Base-by-base conservation (phyloP, 805 yeast species). In the Starmerella bombicola region DNA sequence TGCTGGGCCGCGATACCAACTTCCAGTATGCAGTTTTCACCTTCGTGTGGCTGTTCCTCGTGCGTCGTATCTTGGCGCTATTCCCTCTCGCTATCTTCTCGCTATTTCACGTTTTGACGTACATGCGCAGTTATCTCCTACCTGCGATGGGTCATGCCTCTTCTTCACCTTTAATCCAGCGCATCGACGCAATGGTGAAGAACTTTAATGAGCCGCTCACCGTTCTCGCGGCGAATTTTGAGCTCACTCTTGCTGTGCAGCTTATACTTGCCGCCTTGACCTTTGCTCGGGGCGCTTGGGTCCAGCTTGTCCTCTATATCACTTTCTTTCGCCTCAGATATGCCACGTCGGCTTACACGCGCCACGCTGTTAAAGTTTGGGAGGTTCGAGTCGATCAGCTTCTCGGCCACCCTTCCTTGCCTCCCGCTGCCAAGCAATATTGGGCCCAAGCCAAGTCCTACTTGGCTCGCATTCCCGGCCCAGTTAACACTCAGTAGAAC, bases 31-130 rank as follows among this genome's bases (percentile, higher is more conserved):
- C 81, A 38, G 58, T 67, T 31, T 61, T 76, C 43, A 76, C 76
- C 36, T 49, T 70, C 46, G 66, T 65, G 32, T 73, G 76, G 75
- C 61, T 70, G 54, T 56, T 76, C 43, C 70, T 84, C 50, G 75
- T 78, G 35, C 73, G 69, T 45, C 71, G 73, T 47, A 60, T 73
- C 25, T 56, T 81, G 41, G 70, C 93, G 2, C 63, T 79, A 47
- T 58, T 77, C 19, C 93, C 96, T 41, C 84, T 80, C 56, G 65
- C 74, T 34, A 64, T 81, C 42, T 86, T 80, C 60, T 78, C 95
- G 6, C 56, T 76, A 16, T 85, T 88, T 73, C 96, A 86, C 58
- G 76, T 74, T 9, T 65, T 85, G 54, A 76, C 79, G 16, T 88
- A 82, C 64, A 49, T 71, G 40, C 74, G 79, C 51, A 68, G 74